Conservation (phyloP, 1,139 yeast species). For the Hyphopichia khmerensis region DNA sequence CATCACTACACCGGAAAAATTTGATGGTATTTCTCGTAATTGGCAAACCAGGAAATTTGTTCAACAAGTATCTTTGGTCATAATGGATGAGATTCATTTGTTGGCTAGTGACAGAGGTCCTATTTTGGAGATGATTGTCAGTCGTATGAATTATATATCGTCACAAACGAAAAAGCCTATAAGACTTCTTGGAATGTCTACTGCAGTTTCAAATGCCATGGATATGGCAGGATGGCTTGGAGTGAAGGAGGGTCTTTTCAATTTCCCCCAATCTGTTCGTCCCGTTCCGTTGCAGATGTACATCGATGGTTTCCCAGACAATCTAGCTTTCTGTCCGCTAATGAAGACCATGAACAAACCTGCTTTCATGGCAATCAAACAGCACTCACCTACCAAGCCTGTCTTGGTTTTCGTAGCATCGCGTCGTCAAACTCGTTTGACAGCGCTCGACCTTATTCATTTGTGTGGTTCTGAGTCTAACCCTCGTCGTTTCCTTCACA, state of each 20-base stretch:
- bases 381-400: conserved; percentile 91
- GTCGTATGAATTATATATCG: conserved; percentile 93
- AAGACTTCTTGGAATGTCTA: conserved; percentile 88
- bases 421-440: conserved; percentile 92
- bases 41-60: conserved; percentile 97
- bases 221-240: conserved; percentile 99
- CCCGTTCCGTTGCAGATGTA: conserved; percentile 98
- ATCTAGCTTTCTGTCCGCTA: conserved; percentile 87
- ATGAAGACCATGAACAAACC: conserved; percentile 99
- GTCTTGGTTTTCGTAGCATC: conserved; percentile 95
- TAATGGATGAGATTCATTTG: conserved; percentile 97
- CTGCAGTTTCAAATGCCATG: conserved; percentile 96
- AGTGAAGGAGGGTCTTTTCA: conserved; percentile 83
- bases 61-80: conserved; percentile 83
- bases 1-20: conserved; percentile 96
- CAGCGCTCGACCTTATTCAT: conserved; percentile 90
- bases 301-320: conserved; percentile 96
- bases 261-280: conserved; percentile 93
- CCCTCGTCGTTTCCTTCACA: conserved; percentile 81
- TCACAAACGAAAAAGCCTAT: conserved; percentile 74
- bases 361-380: conserved; percentile 93
- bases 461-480: conserved; percentile 93
- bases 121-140: conserved; percentile 95
- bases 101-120: conserved; percentile 98
- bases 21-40: conserved; percentile 97